Evolutionary conservation across 176 grass and related monocot species (phyloP), one percentile per base, ranked within the genome.

Genomic region (Metroxylon sagu): DNA sequence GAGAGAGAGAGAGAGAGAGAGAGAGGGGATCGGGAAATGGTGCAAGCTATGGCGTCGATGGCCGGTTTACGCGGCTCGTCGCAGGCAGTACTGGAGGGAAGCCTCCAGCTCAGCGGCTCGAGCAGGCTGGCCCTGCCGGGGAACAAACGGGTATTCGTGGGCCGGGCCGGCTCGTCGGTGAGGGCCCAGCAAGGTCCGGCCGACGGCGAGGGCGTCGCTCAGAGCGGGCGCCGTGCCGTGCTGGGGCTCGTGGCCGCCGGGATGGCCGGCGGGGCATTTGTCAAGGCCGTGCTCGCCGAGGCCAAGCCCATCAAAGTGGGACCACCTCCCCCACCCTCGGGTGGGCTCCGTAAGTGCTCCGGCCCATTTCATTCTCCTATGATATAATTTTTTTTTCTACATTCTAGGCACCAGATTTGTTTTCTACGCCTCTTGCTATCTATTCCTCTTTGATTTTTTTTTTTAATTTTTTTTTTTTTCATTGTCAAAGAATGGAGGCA

Each of bases 31-130:
- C 49, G 26, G 72, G 35, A 68, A 54, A 97, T 85, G 92, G 92
- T 84, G 60, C 92, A 88, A 19, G 81, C 92, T 49, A 91, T 97
- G 87, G 87, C 92, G 75, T 97, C 92, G 48, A 97, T 88, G 81
- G 85, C 92, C 53, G 92, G 92, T 52, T 63, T 95, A 65, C 53
- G 70, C 7, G 75, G 64, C 26, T 64, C 65, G 15, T 85, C 85
- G 15, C 91, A 74, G 62, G 86, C 71, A 25, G 79, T 90, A 48
- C 53, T 82, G 14, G 69, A 72, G 2, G 69, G 69, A 14, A 61
- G 69, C 49, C 69, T 72, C 19, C 69, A 71, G 69, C 17, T 61
- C 48, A 30, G 69, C 27, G 57, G 69, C 69, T 61, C 69, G 2
- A 61, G 57, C 69, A 26, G 57, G 57, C 18, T 61, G 6, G 48